These are phyloP conservation scores for Phytophthora sp. DNA, from an alignment of 352 stramenopile genomes.

Conservation along the genomic window DNA sequence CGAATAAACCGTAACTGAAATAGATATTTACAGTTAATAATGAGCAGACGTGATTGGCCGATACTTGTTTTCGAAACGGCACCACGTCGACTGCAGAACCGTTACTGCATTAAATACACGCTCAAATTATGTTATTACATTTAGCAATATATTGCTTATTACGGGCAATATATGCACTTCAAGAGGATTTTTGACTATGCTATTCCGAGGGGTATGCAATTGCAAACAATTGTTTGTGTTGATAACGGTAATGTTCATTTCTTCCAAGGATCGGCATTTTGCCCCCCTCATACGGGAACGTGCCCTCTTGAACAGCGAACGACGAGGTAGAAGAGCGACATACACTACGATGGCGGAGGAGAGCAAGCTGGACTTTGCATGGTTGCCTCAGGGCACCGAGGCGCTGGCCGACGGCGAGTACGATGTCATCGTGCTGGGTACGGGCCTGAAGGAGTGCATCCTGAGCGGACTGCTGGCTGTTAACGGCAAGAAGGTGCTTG, in stretches of 20 bases:
- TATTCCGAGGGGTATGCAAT: too few species aligned
- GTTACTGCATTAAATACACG: background rate
- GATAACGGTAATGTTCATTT: too few species aligned
- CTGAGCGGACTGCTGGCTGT: constrained; percentile 96
- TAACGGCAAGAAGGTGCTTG: constrained; percentile 96
- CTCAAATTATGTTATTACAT: too few species aligned
- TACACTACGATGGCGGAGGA: constrained; percentile 58
- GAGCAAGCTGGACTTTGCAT: constrained; percentile 89
- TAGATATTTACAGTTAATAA: too few species aligned
- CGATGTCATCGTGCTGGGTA: constrained; percentile 99
- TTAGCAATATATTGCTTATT: too few species aligned
- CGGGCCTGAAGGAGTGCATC: constrained; percentile 99
- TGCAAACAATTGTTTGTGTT: too few species aligned
- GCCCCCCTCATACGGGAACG: constrained; percentile 28
- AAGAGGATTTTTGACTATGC: too few species aligned
- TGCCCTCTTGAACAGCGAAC: background rate
- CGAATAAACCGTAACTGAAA: too few species aligned
- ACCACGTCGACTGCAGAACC: background rate
- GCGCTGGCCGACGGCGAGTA: constrained; percentile 99
- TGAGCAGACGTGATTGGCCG: too few species aligned
- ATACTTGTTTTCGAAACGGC: constrained; percentile 7
- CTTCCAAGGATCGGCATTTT: constrained; percentile 18
- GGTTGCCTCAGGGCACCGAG: constrained; percentile 94
- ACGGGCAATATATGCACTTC: too few species aligned
- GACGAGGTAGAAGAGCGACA: constrained; percentile 10